Percentiles rank a stretch among this genome's conserved stretches.
Evolutionary conservation across 345 rosid species (phyloP).

Genomic region (Brassica juncea): DNA sequence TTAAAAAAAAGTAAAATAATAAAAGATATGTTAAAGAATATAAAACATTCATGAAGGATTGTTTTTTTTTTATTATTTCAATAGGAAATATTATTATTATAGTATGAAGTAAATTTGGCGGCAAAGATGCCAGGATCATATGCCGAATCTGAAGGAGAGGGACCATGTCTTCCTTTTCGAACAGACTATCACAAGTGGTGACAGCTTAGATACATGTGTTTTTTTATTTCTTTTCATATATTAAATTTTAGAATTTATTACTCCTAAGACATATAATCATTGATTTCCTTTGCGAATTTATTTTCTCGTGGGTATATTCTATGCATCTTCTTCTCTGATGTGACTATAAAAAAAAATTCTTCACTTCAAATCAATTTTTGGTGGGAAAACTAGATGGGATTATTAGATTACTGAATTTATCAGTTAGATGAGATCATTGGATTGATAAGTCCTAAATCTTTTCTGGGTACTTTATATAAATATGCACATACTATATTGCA

Average conservation of each 20-base stretch:
- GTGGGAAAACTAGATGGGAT: slow-evolving; percentile 14
- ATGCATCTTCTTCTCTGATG: slow-evolving; percentile 26
- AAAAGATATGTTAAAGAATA: neutral
- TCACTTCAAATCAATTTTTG: slow-evolving; percentile 5
- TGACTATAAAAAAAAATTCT: slow-evolving; percentile 1
- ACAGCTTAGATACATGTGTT: slow-evolving; percentile 39
- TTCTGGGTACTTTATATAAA: neutral
- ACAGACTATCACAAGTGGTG: slow-evolving; percentile 30
- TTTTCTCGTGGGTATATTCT: slow-evolving; percentile 30
- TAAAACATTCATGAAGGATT: too few relatives aligned
- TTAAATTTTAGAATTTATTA: slow-evolving; percentile 7
- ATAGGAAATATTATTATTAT: too few relatives aligned
- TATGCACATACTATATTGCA: neutral
- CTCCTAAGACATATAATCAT: slow-evolving; percentile 30
- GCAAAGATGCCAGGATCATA: slow-evolving; percentile 39
- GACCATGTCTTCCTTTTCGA: slow-evolving; percentile 32
- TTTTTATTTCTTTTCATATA: neutral
- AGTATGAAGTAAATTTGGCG: slow-evolving; percentile 28
- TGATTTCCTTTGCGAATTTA: slow-evolving; percentile 16
- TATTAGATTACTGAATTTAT: neutral
- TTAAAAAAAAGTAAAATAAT: too few relatives aligned
- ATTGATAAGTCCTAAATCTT: neutral
- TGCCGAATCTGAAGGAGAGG: slow-evolving; percentile 33
- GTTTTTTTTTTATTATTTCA: too few relatives aligned
- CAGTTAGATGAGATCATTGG: neutral